Percentiles rank a stretch among this genome's conserved stretches.
Conservation (phyloP, 768 basidiomycete genomes). For the Boletus pseudopeckii region DNA sequence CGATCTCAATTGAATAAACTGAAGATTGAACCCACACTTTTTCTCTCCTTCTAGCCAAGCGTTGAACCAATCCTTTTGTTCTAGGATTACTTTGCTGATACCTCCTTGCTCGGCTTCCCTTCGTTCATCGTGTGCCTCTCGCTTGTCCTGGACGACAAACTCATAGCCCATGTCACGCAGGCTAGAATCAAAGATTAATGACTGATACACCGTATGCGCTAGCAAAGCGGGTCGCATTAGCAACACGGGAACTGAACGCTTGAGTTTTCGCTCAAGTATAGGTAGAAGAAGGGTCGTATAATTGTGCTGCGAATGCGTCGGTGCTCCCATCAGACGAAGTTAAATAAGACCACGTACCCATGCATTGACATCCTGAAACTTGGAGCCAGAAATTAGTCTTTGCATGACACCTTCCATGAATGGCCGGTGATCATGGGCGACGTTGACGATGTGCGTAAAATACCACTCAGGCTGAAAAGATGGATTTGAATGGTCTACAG, state of each 20-base stretch:
- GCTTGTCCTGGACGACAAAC: conserved; percentile 34
- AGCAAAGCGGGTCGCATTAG: conserved; percentile 78
- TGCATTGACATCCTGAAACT: conserved; percentile 63
- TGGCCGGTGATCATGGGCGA: conserved; percentile 75
- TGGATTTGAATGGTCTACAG: not conserved
- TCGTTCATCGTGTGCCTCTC: conserved; percentile 8
- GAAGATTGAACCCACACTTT: conserved; percentile 56
- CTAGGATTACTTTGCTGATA: conserved; percentile 76
- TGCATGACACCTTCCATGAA: conserved; percentile 82
- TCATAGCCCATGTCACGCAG: conserved; percentile 72
- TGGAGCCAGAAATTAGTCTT: conserved; percentile 58
- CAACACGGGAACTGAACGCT: conserved; percentile 67
- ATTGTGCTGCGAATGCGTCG: conserved; percentile 56
- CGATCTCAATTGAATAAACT: not conserved
- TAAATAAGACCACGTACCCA: conserved; percentile 50
- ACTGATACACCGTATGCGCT: conserved; percentile 94
- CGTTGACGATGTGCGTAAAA: conserved; percentile 86
- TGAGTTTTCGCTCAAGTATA: conserved; percentile 71
- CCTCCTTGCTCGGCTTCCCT: conserved; percentile 60
- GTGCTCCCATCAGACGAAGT: not conserved
- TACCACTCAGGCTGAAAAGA: conserved; percentile 89
- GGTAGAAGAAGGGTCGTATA: conserved; percentile 79
- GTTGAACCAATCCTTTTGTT: conserved; percentile 84
- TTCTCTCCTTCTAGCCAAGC: conserved; percentile 89
- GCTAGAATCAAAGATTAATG: conserved; percentile 80